Conservation (phyloP, 2,329 filamentous ascomycete genomes). For the Trichocomaceae sp. region DNA sequence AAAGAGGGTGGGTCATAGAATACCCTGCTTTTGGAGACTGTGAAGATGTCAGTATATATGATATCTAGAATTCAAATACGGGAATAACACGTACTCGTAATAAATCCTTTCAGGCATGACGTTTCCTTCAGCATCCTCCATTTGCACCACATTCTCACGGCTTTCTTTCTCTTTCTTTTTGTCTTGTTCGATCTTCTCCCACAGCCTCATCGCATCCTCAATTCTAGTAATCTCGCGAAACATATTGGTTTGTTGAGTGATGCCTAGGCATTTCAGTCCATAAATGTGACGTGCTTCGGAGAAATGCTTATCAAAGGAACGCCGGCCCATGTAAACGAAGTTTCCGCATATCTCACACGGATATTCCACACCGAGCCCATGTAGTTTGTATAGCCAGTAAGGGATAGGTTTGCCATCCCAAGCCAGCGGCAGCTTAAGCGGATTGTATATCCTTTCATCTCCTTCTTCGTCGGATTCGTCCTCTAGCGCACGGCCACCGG, state of each 20-base stretch:
- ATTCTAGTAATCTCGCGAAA: conserved; percentile 94
- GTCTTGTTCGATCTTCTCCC: conserved; percentile 88
- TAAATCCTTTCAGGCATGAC: conserved; percentile 99
- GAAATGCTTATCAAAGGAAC: conserved; percentile 98
- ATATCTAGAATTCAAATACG: neutral
- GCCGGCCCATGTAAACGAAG: conserved; percentile 95
- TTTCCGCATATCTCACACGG: conserved; percentile 96
- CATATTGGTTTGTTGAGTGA: conserved; percentile 73
- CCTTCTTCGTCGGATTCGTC: conserved; percentile 66
- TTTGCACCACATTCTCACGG: conserved; percentile 84
- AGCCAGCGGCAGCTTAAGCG: conserved; percentile 85
- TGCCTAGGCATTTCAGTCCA: conserved; percentile 86
- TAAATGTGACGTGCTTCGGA: conserved; percentile 90
- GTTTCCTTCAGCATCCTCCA: conserved; percentile 96
- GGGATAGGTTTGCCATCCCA: conserved; percentile 99
- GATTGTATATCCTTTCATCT: conserved; percentile 92
- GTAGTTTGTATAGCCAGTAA: conserved; percentile 96
- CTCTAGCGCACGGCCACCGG: conserved; percentile 33
- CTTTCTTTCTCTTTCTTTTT: conserved; percentile 69
- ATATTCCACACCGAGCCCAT: conserved; percentile 91
- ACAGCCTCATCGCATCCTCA: conserved; percentile 77
- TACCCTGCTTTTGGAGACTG: conserved; percentile 75
- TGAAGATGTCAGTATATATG: conserved; percentile 18
- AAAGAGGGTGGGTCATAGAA: conserved; percentile 51
- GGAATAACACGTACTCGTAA: conserved; percentile 54